Conservation (phyloP, 2,329 filamentous ascomycete species). For the Cladosporium austrohemisphaericum region DNA sequence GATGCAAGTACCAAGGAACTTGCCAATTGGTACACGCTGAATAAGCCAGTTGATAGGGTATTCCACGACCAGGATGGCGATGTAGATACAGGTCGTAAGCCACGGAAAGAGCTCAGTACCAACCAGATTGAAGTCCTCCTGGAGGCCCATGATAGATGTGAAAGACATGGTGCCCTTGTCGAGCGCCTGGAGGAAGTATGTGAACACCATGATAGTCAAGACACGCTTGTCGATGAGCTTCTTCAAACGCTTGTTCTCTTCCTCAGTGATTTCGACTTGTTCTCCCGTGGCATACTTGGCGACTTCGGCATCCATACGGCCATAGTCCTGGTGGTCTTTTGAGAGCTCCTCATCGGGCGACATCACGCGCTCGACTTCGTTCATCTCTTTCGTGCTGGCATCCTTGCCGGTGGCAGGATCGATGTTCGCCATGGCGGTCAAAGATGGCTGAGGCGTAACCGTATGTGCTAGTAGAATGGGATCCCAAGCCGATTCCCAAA, state of each 20-base stretch:
- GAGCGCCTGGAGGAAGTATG: constrained; percentile 68
- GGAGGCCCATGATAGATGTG: constrained; percentile 60
- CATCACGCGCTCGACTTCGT: constrained; percentile 48
- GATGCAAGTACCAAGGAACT: constrained; percentile 61
- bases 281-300: constrained; percentile 62
- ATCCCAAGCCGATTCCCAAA: no score
- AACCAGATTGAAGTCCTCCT: constrained; percentile 42
- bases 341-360: constrained; percentile 42
- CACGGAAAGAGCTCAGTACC: constrained; percentile 57
- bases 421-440: constrained; percentile 1
- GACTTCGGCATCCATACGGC: constrained; percentile 65
- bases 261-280: constrained; percentile 55
- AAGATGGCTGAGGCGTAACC: background rate
- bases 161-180: constrained; percentile 65
- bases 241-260: constrained; percentile 59
- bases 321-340: constrained; percentile 54
- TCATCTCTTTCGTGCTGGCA: constrained; percentile 15
- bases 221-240: constrained; percentile 65
- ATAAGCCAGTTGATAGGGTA: constrained; percentile 66
- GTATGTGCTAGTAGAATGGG: no score
- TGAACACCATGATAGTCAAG: constrained; percentile 66
- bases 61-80: constrained; percentile 66
- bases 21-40: constrained; percentile 58
- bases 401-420: constrained; percentile 12
- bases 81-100: constrained; percentile 72